Evolutionary conservation across 306 rosid species (phyloP).

Genomic region (Datisca glomerata): DNA sequence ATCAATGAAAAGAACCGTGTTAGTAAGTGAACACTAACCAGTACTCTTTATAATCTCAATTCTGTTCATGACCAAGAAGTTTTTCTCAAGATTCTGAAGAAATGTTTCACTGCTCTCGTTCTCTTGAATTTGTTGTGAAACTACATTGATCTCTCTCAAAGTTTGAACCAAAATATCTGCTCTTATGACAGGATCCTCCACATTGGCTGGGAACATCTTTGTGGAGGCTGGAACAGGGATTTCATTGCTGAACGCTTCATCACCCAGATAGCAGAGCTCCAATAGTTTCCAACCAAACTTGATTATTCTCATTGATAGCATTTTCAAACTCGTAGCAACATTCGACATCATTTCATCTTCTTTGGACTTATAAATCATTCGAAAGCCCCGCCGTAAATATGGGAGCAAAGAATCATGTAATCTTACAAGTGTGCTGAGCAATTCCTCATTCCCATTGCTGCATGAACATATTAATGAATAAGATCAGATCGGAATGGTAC

Average conservation of each 20-base stretch:
- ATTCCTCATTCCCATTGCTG: conserved; percentile 75
- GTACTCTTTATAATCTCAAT: conserved; percentile 38
- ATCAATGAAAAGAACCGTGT: conserved; percentile 2
- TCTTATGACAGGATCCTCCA: conserved; percentile 82
- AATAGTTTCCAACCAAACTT: conserved; percentile 76
- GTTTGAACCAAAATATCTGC: conserved; percentile 82
- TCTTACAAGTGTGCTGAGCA: conserved; percentile 64
- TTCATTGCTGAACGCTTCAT: conserved; percentile 46
- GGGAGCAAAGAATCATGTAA: conserved; percentile 87
- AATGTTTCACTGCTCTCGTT: conserved; percentile 49
- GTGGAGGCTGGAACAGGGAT: conserved; percentile 46
- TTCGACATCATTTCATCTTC: conserved; percentile 36
- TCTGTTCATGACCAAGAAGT: conserved; percentile 37
- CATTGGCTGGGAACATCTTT: conserved; percentile 86
- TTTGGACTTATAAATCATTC: conserved; percentile 32
- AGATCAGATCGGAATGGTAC: background rate
- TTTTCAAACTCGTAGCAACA: conserved; percentile 50
- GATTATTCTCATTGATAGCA: conserved; percentile 60
- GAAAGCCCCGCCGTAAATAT: conserved; percentile 35
- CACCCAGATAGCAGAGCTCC: conserved; percentile 71
- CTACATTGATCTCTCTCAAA: conserved; percentile 69
- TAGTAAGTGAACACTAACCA: conserved; percentile 31
- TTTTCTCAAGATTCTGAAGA: conserved; percentile 67
- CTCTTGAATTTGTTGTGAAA: conserved; percentile 36
- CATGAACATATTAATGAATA: conserved; percentile 7